phyloP scores from a whole-genome alignment of 2,329 filamentous ascomycete species.

The Epichloe typhina region DNA sequence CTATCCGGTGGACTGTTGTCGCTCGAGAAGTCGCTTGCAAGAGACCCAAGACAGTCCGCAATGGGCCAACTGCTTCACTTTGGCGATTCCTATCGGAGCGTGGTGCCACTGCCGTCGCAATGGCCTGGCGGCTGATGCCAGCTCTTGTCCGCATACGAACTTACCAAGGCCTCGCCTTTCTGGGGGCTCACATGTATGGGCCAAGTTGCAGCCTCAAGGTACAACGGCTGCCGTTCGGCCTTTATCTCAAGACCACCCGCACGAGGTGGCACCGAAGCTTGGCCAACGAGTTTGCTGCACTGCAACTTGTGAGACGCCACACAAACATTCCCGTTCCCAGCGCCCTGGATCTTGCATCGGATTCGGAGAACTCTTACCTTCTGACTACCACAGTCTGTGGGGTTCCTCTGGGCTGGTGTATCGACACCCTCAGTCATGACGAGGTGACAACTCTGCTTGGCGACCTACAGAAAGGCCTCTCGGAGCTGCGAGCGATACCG shows the following conservation, averaged over 20 bases:
- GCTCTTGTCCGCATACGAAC: background rate
- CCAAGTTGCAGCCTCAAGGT: conserved; percentile 6
- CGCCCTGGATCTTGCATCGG: conserved; percentile 2
- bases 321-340: conserved; percentile 1
- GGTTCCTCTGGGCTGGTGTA: background rate
- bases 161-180: background rate
- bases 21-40: background rate
- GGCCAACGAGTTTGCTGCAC: conserved; percentile 4
- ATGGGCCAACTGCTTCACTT: background rate
- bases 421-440: conserved; percentile 3
- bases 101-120: background rate
- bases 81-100: background rate
- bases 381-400: background rate
- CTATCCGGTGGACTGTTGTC: background rate
- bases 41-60: background rate
- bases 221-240: conserved; percentile 10
- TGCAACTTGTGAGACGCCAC: conserved; percentile 3
- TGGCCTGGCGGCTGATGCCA: background rate
- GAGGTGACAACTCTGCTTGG: background rate
- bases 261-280: background rate
- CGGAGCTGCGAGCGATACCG: conserved; percentile 1
- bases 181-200: conserved; percentile 5
- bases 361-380: background rate
- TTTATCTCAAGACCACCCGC: conserved; percentile 6
- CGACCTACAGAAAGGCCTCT: background rate